phyloP scores from a whole-genome alignment of 2,329 filamentous ascomycete genomes.

The Aspergillus thermomutatus region DNA sequence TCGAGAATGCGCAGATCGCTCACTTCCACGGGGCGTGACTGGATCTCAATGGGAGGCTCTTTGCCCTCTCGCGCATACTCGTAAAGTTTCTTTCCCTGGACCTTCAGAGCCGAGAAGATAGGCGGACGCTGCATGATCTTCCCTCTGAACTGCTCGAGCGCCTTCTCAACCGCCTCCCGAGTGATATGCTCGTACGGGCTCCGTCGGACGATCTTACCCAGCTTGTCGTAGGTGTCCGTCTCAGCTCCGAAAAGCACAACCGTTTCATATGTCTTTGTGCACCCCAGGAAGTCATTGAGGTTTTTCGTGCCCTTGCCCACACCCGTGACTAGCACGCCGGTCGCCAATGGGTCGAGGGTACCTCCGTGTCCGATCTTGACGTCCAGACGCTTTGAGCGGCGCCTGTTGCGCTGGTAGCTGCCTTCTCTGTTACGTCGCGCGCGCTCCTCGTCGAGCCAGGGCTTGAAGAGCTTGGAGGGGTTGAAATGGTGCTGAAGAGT shows the following conservation, averaged over 20 bases:
- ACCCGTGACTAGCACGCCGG: conserved; percentile 85
- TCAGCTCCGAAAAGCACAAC: conserved; percentile 85
- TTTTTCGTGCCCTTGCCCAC: conserved; percentile 84
- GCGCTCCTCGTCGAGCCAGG: conserved; percentile 67
- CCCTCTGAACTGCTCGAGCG: conserved; percentile 71
- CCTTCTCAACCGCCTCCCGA: conserved; percentile 70
- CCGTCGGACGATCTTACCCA: conserved; percentile 76
- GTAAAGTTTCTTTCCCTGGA: conserved; percentile 91
- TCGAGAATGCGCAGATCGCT: conserved; percentile 75
- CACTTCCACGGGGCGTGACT: conserved; percentile 75
- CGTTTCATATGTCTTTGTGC: conserved; percentile 91
- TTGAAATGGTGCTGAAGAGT: conserved; percentile 83
- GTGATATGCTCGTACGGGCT: conserved; percentile 79
- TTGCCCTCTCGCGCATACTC: conserved; percentile 92
- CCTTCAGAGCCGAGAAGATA: conserved; percentile 87
- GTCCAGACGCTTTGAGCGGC: conserved; percentile 60
- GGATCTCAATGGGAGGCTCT: conserved; percentile 78
- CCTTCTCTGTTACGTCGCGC: conserved; percentile 55
- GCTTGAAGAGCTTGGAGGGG: conserved; percentile 72
- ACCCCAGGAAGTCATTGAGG: conserved; percentile 73
- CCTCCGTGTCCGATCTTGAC: conserved; percentile 97
- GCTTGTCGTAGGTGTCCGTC: conserved; percentile 87
- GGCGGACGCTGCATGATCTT: conserved; percentile 87
- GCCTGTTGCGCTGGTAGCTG: conserved; percentile 58
- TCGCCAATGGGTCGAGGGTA: conserved; percentile 90